phyloP scores from a whole-genome alignment of 2,329 filamentous ascomycete species.

The Fusarium sterilihyphosum region DNA sequence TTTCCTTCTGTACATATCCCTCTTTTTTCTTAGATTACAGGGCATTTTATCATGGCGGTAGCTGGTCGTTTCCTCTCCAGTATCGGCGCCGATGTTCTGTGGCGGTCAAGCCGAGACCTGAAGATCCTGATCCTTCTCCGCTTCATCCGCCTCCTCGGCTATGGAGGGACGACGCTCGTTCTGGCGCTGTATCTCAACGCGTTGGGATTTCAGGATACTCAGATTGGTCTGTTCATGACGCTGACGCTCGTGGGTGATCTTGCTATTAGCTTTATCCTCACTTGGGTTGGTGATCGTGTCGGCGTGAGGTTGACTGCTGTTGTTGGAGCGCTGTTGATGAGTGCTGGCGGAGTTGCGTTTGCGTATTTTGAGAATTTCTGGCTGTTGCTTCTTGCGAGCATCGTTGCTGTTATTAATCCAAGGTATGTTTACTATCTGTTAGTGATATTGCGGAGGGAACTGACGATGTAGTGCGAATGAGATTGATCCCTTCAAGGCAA shows the following conservation, averaged over 20 bases:
- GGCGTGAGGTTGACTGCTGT: constrained; percentile 25
- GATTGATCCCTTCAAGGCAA: constrained; percentile 39
- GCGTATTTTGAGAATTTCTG: constrained; percentile 35
- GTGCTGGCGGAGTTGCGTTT: constrained; percentile 25
- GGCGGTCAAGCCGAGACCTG: constrained; percentile 32
- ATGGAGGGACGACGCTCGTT: constrained; percentile 36
- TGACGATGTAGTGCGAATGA: constrained; percentile 30
- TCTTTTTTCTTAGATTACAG: neutral
- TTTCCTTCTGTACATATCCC: neutral
- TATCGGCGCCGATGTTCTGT: constrained; percentile 32
- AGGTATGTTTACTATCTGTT: constrained; percentile 12
- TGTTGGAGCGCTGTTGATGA: constrained; percentile 32
- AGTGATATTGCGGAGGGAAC: neutral
- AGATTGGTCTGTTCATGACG: constrained; percentile 38
- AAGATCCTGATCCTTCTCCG: constrained; percentile 35
- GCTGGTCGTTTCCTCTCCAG: constrained; percentile 14
- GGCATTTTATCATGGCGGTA: neutral
- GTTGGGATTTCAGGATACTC: constrained; percentile 25
- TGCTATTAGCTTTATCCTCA: constrained; percentile 38
- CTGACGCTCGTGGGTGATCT: constrained; percentile 35
- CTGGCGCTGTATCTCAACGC: constrained; percentile 37
- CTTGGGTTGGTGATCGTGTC: constrained; percentile 31
- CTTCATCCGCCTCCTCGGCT: constrained; percentile 33
- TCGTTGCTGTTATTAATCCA: constrained; percentile 33
- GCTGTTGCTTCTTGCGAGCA: constrained; percentile 28